Conservation (phyloP, 805 yeast genomes). For the Candida ascalaphidarum region DNA sequence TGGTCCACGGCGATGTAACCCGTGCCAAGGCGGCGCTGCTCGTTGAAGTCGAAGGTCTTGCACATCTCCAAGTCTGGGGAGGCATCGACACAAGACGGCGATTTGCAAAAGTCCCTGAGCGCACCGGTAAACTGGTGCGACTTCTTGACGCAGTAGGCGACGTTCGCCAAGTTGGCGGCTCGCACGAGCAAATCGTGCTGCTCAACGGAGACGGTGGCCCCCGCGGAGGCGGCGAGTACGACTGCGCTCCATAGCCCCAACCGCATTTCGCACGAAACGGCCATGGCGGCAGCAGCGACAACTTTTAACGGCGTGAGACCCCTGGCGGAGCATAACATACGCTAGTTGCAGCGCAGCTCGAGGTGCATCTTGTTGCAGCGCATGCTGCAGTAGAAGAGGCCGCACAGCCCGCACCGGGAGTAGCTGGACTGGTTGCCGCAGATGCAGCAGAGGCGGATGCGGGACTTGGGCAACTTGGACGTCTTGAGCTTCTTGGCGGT, state of each 20-base stretch:
- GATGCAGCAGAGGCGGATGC: conserved; percentile 30
- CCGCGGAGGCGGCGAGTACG: not conserved
- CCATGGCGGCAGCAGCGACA: too few species aligned
- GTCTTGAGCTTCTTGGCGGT: conserved; percentile 9
- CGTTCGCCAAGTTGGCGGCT: conserved; percentile 25
- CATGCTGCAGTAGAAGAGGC: conserved; percentile 32
- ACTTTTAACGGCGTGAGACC: too few species aligned
- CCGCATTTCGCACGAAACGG: not conserved
- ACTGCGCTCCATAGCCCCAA: not conserved
- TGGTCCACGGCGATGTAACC: conserved; percentile 49
- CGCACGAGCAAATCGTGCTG: conserved; percentile 13
- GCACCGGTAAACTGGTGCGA: conserved; percentile 15
- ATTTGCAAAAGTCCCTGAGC: conserved; percentile 15
- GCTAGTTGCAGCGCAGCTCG: conserved; percentile 28
- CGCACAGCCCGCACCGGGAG: conserved; percentile 31
- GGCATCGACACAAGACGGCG: conserved; percentile 13
- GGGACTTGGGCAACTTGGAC: conserved; percentile 13
- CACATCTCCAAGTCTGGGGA: conserved; percentile 24
- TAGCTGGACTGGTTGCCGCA: conserved; percentile 30
- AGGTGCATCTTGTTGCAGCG: conserved; percentile 29
- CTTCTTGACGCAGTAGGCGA: conserved; percentile 26
- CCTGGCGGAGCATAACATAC: too few species aligned
- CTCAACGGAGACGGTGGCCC: not conserved
- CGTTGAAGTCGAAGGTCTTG: conserved; percentile 31
- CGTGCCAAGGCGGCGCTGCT: conserved; percentile 40